These are phyloP conservation scores for Fragilariopsis cylindrus DNA, from an alignment of 108 stramenopile genomes.

Conservation along the genomic window DNA sequence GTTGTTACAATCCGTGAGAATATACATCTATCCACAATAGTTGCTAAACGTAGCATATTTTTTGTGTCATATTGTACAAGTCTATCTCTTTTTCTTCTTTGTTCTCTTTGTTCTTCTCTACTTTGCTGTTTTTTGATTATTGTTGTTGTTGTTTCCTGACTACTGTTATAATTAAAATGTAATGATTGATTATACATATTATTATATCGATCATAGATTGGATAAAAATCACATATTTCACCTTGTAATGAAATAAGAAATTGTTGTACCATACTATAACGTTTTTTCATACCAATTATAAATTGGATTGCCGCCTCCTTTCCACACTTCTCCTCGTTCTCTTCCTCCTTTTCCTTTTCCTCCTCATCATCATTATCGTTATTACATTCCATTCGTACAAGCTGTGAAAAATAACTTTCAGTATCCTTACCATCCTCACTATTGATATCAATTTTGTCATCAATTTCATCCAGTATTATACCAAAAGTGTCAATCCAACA, in stretches of 20 bases:
- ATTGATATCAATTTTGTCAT: neutral
- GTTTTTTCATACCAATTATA: conserved; percentile 51
- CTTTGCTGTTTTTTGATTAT: too few species aligned
- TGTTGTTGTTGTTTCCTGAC: neutral
- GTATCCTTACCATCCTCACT: neutral
- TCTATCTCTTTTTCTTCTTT: too few species aligned
- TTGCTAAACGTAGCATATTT: conserved; percentile 47
- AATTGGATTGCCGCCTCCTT: conserved; percentile 5
- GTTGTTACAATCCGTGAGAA: conserved; percentile 53
- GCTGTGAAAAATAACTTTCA: neutral
- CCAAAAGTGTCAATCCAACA: conserved; percentile 25
- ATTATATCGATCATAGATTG: conserved; percentile 48
- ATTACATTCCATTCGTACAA: neutral
- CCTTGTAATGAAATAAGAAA: conserved; percentile 44
- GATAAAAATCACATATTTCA: conserved; percentile 61
- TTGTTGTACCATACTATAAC: conserved; percentile 37
- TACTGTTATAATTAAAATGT: conserved; percentile 28
- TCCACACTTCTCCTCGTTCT: neutral
- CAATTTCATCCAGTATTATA: conserved; percentile 15
- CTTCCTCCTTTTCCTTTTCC: conserved; percentile 16
- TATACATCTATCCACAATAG: conserved; percentile 56
- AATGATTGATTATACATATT: conserved; percentile 30
- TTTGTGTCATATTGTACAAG: conserved; percentile 38
- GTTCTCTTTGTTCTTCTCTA: too few species aligned
- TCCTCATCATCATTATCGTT: conserved; percentile 1